phyloP scores from a whole-genome alignment of 2,329 filamentous ascomycete species.

The Aspergillus puulaauensis region DNA sequence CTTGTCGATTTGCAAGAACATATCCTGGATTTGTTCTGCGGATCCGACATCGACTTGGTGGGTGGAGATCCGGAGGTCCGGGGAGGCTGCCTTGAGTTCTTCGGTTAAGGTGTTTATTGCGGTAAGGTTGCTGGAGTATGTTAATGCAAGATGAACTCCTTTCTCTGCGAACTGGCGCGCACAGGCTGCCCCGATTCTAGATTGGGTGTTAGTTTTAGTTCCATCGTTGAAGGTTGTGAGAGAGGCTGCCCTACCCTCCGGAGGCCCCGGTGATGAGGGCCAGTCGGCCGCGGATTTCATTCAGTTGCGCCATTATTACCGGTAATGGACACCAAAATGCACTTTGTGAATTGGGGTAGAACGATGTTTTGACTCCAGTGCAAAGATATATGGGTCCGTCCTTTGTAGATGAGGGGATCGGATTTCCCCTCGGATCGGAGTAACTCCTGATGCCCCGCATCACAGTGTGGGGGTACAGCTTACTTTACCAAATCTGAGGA shows the following conservation, averaged over 20 bases:
- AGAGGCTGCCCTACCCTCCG: conserved; percentile 51
- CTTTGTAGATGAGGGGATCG: not conserved
- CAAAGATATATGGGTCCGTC: not conserved
- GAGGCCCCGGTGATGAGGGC: conserved; percentile 63
- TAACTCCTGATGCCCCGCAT: conserved; percentile 23
- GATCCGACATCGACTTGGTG: conserved; percentile 61
- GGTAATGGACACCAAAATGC: not conserved
- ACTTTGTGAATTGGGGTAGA: not conserved
- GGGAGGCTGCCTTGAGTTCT: conserved; percentile 38
- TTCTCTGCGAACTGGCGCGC: conserved; percentile 55
- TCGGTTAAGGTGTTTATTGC: conserved; percentile 48
- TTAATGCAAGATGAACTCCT: conserved; percentile 58
- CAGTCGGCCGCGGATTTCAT: conserved; percentile 53
- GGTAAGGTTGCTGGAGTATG: conserved; percentile 55
- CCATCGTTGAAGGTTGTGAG: not conserved
- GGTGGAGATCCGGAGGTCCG: conserved; percentile 46
- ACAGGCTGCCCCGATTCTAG: conserved; percentile 61
- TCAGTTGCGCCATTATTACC: conserved; percentile 28
- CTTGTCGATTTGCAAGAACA: conserved; percentile 56
- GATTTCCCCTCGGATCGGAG: conserved; percentile 20
- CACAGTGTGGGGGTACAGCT: conserved; percentile 11
- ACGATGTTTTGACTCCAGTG: not conserved
- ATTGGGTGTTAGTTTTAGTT: not conserved
- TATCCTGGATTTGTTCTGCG: conserved; percentile 51
- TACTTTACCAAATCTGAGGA: not conserved